A percentile compares a stretch with the other conserved stretches of the same genome.
These are phyloP conservation scores for Puccinia sorghi DNA, from an alignment of 1,284 basidiomycete genomes.

Conservation along the genomic window DNA sequence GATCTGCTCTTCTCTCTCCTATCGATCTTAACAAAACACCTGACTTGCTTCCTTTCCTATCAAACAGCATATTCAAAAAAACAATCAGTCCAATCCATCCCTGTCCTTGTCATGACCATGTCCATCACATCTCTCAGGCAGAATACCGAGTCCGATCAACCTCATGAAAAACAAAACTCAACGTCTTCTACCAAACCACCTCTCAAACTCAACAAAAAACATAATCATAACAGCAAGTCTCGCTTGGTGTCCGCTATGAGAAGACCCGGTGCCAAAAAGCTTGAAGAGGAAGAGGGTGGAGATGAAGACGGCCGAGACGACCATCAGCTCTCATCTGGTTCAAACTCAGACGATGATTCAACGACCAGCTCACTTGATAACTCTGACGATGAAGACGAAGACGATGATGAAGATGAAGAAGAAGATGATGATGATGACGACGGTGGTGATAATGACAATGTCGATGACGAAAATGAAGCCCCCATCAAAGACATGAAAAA, in stretches of 20 bases:
- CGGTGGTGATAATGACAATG: background rate
- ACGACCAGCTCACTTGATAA: conserved; percentile 3
- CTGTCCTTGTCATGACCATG: conserved; percentile 23
- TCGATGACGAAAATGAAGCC: background rate
- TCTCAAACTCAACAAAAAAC: conserved; percentile 17
- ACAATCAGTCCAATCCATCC: background rate
- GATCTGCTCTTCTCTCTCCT: background rate
- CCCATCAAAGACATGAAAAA: background rate
- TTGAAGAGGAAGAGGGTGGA: conserved; percentile 6
- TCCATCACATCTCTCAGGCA: conserved; percentile 13
- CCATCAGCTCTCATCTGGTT: conserved; percentile 3
- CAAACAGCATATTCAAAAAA: background rate
- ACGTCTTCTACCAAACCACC: background rate
- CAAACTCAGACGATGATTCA: background rate
- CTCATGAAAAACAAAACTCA: background rate
- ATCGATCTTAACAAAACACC: background rate
- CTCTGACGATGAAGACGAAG: background rate
- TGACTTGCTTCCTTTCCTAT: background rate
- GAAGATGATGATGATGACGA: conserved; percentile 13
- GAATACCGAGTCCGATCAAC: background rate
- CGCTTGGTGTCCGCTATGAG: background rate
- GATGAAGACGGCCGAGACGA: background rate
- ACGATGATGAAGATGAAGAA: background rate
- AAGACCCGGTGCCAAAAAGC: background rate
- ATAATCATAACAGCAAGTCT: background rate